Base-by-base conservation (phyloP, 108 stramenopile species). In the Pelagomonas calceolata region DNA sequence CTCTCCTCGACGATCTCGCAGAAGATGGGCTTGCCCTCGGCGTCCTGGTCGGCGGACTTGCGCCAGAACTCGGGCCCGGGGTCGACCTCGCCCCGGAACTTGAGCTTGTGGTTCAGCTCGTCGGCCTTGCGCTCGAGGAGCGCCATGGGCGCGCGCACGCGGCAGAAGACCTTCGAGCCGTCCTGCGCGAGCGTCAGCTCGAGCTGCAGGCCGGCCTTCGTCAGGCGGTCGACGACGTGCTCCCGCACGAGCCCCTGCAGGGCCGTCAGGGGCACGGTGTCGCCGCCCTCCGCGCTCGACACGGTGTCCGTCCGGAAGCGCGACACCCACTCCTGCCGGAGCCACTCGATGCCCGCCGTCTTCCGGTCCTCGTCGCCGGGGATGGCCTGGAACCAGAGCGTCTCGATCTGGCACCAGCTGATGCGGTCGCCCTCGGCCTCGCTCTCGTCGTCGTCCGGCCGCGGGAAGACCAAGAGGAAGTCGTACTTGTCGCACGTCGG, bases 81-180 rank as follows among this genome's bases (percentile, higher is more conserved):
- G 36, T 70, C 75, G 33, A 76, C 73, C 72, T 79, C 78, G 26
- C 73, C 73, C 36, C 66, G 32, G 68, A 79, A 79, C 66, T 77
- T 65, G 0, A 79, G 72, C 34, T 68, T 72, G 37, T 79, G 77
- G 29, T 66, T 36, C 32, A 74, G 37, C 43, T 32, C n/a, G 39
- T 36, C 72, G 29, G 76, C 76, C 68, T 73, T 65, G 30, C 51
- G 43, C 67, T 79, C 78, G 1, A 79, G 43, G 4, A 74, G 64
- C 31, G 36, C 72, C 34, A 77, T 69, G 29, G 76, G 78, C 34
- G 78, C 78, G 32, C 78, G 78, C 32, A 77, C 69, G 32, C 72
- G 72, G 66, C 78, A 79, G 9, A 69, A 73, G 32, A 79, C 9
- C 43, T 68, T 73, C n/a, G 39, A 72, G 21, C 75, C 68, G 16